phyloP scores from a whole-genome alignment of 352 stramenopile genomes.

The Thalassiosira livingstoniorum region DNA sequence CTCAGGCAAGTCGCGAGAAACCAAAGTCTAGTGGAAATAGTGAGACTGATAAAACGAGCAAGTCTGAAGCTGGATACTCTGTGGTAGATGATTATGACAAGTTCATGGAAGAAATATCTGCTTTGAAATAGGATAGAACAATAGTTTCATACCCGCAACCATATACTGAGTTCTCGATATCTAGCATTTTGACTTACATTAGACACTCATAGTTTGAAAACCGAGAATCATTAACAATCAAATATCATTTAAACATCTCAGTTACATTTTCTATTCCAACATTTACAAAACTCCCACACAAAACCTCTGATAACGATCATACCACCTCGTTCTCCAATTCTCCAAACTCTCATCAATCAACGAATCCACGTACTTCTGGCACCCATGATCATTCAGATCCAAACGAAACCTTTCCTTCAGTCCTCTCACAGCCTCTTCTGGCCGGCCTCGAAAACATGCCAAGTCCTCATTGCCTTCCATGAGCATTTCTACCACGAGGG shows the following conservation, averaged over 20 bases:
- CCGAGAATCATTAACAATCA: no score
- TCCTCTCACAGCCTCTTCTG: constrained; percentile 90
- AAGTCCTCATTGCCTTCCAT: constrained; percentile 96
- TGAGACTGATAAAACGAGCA: not conserved
- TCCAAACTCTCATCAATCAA: constrained; percentile 95
- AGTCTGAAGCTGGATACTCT: constrained; percentile 12
- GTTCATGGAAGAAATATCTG: constrained; percentile 74
- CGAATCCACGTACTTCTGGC: constrained; percentile 94
- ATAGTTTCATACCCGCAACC: no score
- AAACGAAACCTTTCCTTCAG: constrained; percentile 93
- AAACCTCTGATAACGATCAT: constrained; percentile 91
- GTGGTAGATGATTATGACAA: constrained; percentile 66
- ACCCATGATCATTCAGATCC: constrained; percentile 93
- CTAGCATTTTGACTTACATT: no score
- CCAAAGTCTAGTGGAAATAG: not conserved
- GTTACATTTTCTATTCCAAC: no score
- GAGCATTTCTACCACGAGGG: constrained; percentile 96
- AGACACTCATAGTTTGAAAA: no score
- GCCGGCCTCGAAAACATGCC: constrained; percentile 93
- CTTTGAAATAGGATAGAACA: constrained; percentile 41
- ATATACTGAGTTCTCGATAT: no score
- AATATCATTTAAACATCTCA: no score
- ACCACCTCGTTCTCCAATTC: constrained; percentile 97
- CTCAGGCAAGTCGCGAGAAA: not conserved
- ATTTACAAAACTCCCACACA: constrained; percentile 84